Evolutionary conservation across 495 filamentous ascomycete genomes (phyloP), one percentile per base, ranked within the genome.

Genomic region (Chaetomium fimeti): DNA sequence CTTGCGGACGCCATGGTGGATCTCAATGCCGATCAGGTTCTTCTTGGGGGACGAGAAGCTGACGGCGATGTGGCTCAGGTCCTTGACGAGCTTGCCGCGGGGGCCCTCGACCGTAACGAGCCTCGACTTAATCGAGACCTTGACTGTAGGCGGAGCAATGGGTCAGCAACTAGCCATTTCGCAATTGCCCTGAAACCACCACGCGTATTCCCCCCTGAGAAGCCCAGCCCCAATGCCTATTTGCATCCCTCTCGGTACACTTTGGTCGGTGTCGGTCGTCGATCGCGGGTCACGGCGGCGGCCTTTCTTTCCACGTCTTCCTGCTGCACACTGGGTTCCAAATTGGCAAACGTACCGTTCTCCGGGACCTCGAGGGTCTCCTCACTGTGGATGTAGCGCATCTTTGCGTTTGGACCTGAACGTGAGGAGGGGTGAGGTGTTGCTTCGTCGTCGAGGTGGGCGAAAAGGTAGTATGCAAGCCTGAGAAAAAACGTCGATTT

Each of bases 351-450:
- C 92, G 87, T 88, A 97, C 95, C 94, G 82, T 91, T 91, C 77
- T 97, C 91, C 68, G 95, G 94, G 79, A 98, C 90, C 72, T 85
- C 84, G 81, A 98, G 86, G 82, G 86, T 85, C 87, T 98, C 93
- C 83, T 90, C 83, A 75, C 90, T 93, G 85, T 97, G 91, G 84
- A 98, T 97, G 88, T 96, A 96, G 84, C 89, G 90, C 92, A 97
- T 97, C 80, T 89, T 94, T 85, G 76, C 80, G 78, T 63, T 70
- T 66, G 70, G 66, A 63, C 65, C 60, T 52, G 53, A 42, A 57
- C 43, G 71, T 77, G 77, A 74, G 74, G 75, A 69, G 69, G 67
- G 68, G 65, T 64, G 69, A 71, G 74, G 72, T 71, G 68, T 69
- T 72, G 62, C 57, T 68, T 70, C 64, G 74, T 72, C 69, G 73